A percentile compares a stretch with the other conserved stretches of the same genome.
These are phyloP conservation scores for Acephala macrosclerotiorum DNA, from an alignment of 2,329 filamentous ascomycete species.

Conservation along the genomic window DNA sequence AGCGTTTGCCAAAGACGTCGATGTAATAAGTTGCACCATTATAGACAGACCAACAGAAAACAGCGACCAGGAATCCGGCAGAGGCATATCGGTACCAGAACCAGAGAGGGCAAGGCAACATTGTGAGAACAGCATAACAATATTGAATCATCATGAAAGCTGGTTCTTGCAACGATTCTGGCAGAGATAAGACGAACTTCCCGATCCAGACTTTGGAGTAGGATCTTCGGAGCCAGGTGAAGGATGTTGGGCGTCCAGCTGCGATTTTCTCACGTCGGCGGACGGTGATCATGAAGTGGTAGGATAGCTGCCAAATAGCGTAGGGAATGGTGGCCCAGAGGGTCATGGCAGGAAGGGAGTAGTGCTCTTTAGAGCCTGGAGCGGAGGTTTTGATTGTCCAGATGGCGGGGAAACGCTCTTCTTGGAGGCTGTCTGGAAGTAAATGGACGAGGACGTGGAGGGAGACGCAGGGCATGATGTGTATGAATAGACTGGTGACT, in stretches of 20 bases:
- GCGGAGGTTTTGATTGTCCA: constrained; percentile 77
- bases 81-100: constrained; percentile 88
- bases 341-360: constrained; percentile 84
- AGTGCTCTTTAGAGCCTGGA: constrained; percentile 79
- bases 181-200: constrained; percentile 81
- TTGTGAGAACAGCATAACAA: constrained; percentile 85
- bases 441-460: constrained; percentile 93
- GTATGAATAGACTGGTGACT: constrained; percentile 95
- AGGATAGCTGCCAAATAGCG: constrained; percentile 87
- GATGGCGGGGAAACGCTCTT: constrained; percentile 80
- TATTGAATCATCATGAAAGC: constrained; percentile 99
- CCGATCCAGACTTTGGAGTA: constrained; percentile 93
- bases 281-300: constrained; percentile 95
- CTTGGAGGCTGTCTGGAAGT: constrained; percentile 69
- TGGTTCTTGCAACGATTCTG: constrained; percentile 78
- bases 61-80: constrained; percentile 74
- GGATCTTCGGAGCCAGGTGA: constrained; percentile 93
- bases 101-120: constrained; percentile 94
- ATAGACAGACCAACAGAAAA: constrained; percentile 96
- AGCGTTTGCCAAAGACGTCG: constrained; percentile 94
- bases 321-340: constrained; percentile 95
- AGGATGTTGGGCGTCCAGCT: constrained; percentile 92
- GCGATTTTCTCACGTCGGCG: constrained; percentile 95
- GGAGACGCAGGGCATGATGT: constrained; percentile 97
- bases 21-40: constrained; percentile 99